Base-by-base conservation (phyloP, 495 filamentous ascomycete species). In the Hapsidospora chrysogenum region DNA sequence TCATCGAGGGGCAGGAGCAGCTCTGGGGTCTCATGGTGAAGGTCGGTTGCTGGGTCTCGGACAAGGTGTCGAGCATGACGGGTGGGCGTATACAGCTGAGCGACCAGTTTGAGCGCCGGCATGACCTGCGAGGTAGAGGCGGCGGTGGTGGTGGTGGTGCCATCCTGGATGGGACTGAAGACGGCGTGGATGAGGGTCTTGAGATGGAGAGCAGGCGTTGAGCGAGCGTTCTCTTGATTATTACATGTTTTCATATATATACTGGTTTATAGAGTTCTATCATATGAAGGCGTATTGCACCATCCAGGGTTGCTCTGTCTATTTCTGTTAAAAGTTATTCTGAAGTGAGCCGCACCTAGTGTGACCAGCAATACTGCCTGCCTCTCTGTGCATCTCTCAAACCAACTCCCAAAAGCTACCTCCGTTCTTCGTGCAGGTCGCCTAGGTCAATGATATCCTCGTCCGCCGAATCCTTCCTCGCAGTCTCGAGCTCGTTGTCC, bases 131-230 rank as follows among this genome's bases (percentile, higher is more conserved):
- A 36, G 41, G 40, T 51, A 46, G 39, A 31, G 30, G 37, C 37
- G 52, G 29, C n/a, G n/a, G n/a, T n/a, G n/a, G n/a, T n/a, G n/a
- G n/a, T n/a, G n/a, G n/a, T n/a, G 48, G 56, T 15, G 41, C 37
- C 27, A 78, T 79, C 32, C 48, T 80, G 51, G 76, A 82, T 44
- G 76, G 71, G 10, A 78, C 71, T 20, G 75, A 82, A 44, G 33
- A 36, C 2, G 33, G 69, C 75, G 26, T 45, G 54, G 71, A 73
- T 31, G 65, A 58, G 11, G 59, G 65, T 4, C 64, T 83, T 9
- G 79, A 84, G 46, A 48, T 82, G 42, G 73, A 76, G 41, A 58
- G 36, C 44, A n/a, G n/a, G n/a, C n/a, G n/a, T n/a, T n/a, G n/a
- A n/a, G n/a, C n/a, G n/a, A n/a, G n/a, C n/a, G n/a, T n/a, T n/a